Evolutionary conservation across 345 rosid species (phyloP), one percentile per base, ranked within the genome.

Genomic region (Aegle marmelos): DNA sequence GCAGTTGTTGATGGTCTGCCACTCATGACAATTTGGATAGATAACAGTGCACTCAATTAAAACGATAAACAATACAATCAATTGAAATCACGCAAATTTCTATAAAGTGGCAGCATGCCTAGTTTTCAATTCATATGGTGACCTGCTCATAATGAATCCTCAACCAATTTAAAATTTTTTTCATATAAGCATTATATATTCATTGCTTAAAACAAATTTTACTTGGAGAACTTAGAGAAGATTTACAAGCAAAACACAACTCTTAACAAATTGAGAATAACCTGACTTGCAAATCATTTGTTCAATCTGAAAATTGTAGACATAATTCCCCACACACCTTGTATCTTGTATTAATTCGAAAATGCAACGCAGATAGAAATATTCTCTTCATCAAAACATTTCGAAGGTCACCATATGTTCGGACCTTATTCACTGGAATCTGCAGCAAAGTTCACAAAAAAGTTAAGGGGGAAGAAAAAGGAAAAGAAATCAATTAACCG

Each of bases 311-410:
- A 70, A 70, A 48, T 70, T 53, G 17, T 53, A 45, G n/a, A 17
- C 45, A 36, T 41, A 54, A 68, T 37, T 61, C 76, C 30, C 58
- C 56, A 67, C 83, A 82, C 10, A 95, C 99, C 99, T 97, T 94
- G 88, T 97, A 97, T 89, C 98, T 85, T 63, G 98, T 90, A 82
- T 97, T 97, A 76, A 97, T 97, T 77, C 98, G 93, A 82, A 97
- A 97, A 87, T 97, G 99, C 86, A 94, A 88, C 68, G 99, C 97
- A 83, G 99, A 97, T 13, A 97, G 86, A 85, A 97, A 97, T 90
- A 97, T 97, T 83, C 99, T 89, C 82, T 97, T 97, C 98, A 97
- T 97, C 83, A 97, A 79, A 86, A 97, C 98, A 80, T 88, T 91
- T 39, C 97, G 94, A 86, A 97, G 84, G 86, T 97, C 98, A 73